These are phyloP conservation scores for Saccharomyces hybrid DNA, from an alignment of 1,139 yeast genomes.

Conservation along the genomic window DNA sequence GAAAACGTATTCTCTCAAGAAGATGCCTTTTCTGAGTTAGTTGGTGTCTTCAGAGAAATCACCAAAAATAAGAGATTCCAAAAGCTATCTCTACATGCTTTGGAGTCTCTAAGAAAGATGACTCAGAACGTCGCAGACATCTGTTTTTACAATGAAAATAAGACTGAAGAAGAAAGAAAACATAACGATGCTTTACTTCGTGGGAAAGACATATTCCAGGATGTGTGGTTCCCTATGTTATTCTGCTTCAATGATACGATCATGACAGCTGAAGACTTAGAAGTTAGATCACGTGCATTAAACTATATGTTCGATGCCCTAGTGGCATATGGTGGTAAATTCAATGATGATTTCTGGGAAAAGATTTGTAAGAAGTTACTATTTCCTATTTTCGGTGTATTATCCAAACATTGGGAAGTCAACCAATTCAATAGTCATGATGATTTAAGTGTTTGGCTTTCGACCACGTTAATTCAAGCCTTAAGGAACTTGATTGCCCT, in stretches of 20 bases:
- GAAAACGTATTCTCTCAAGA: conserved; percentile 58
- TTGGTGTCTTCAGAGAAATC: conserved; percentile 68
- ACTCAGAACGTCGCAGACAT: conserved; percentile 50
- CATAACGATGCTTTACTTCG: conserved; percentile 36
- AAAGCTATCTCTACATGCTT: conserved; percentile 68
- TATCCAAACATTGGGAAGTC: conserved; percentile 71
- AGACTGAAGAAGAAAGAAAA: conserved; percentile 47
- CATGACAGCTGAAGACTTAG: conserved; percentile 90
- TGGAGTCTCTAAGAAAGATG: conserved; percentile 64
- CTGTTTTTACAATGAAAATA: conserved; percentile 33
- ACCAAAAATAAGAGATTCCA: conserved; percentile 83
- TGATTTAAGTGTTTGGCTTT: conserved; percentile 88
- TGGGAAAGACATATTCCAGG: conserved; percentile 35
- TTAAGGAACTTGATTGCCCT: conserved; percentile 79
- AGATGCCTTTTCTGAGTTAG: conserved; percentile 67
- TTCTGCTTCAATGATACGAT: conserved; percentile 80
- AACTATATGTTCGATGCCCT: conserved; percentile 74
- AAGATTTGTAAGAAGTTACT: conserved; percentile 65
- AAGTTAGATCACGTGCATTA: conserved; percentile 85
- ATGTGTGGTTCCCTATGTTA: conserved; percentile 62
- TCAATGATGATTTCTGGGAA: conserved; percentile 75
- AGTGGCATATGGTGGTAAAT: conserved; percentile 70
- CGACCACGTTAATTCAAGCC: conserved; percentile 94
- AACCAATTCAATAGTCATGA: conserved; percentile 62
- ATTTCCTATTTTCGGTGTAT: conserved; percentile 83